phyloP scores from a whole-genome alignment of 345 rosid species.

The Isatis tinctoria region DNA sequence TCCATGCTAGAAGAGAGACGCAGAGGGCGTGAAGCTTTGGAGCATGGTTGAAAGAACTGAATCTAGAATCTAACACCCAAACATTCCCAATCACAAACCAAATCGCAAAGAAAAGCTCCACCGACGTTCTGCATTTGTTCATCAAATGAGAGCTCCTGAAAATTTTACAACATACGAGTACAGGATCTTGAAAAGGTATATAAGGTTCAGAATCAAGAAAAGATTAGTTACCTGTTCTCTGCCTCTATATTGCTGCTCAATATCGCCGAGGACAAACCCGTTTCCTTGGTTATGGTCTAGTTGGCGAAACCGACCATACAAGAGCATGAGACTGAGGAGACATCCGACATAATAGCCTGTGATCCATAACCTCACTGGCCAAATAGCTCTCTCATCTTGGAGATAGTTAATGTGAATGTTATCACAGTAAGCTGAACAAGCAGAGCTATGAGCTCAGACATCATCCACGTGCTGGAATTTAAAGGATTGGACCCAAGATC shows the following conservation, averaged over 20 bases:
- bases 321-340: slow-evolving; percentile 58
- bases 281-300: slow-evolving; percentile 41
- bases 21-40: slow-evolving; percentile 89
- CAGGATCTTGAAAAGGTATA: neutral
- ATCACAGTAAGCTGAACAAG: slow-evolving; percentile 60
- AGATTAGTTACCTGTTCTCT: slow-evolving; percentile 62
- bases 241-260: slow-evolving; percentile 66
- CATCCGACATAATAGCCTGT: slow-evolving; percentile 81
- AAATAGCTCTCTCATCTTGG: slow-evolving; percentile 74
- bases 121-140: slow-evolving; percentile 84
- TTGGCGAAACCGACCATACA: slow-evolving; percentile 73
- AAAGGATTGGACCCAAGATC: slow-evolving; percentile 92
- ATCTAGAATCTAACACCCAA: slow-evolving; percentile 94
- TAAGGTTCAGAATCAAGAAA: neutral
- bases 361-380: slow-evolving; percentile 97
- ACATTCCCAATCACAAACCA: slow-evolving; percentile 99
- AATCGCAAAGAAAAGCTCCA: slow-evolving; percentile 97
- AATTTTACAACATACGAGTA: neutral
- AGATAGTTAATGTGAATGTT: slow-evolving; percentile 61
- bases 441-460: slow-evolving; percentile 69
- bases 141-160: slow-evolving; percentile 73
- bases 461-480: slow-evolving; percentile 84
- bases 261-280: slow-evolving; percentile 46
- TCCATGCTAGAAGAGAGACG: slow-evolving; percentile 87
- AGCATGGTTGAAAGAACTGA: slow-evolving; percentile 70